These are phyloP conservation scores for Tetrahymena malaccensis DNA, from an alignment of 73 alveolate species.

Conservation along the genomic window DNA sequence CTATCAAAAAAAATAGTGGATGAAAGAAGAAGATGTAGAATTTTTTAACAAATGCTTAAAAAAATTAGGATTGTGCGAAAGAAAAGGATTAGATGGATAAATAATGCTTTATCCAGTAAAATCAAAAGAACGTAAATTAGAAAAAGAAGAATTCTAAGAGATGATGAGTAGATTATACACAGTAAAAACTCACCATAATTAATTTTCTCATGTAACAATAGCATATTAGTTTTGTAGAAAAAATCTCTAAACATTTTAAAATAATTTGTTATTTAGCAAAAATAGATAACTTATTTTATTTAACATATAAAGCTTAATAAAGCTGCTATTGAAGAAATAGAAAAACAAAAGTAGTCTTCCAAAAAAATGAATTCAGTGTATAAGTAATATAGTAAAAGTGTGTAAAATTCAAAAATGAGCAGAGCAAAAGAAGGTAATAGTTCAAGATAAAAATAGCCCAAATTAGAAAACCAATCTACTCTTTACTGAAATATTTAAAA, in stretches of 20 bases:
- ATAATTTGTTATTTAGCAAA: background rate
- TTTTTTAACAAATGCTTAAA: slow-evolving; percentile 24
- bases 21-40: slow-evolving; percentile 13
- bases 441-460: background rate
- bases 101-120: slow-evolving; percentile 42
- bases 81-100: slow-evolving; percentile 37
- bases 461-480: background rate
- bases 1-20: slow-evolving; percentile 8
- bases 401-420: background rate
- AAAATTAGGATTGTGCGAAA: slow-evolving; percentile 33
- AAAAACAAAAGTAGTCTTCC: background rate
- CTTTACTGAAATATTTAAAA: background rate
- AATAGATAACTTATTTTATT: background rate
- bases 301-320: background rate
- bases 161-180: slow-evolving; percentile 38
- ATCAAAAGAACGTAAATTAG: slow-evolving; percentile 14
- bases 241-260: background rate
- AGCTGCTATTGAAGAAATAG: background rate
- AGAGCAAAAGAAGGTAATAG: background rate
- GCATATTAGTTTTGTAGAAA: background rate
- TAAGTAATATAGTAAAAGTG: background rate
- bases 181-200: slow-evolving; percentile 2
- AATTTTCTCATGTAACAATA: background rate
- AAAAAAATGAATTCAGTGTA: background rate
- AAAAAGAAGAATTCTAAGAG: slow-evolving; percentile 27